A percentile compares a stretch with the other conserved stretches of the same genome.
Conservation (phyloP, 2,329 filamentous ascomycete genomes). For the Claviceps sp. region DNA sequence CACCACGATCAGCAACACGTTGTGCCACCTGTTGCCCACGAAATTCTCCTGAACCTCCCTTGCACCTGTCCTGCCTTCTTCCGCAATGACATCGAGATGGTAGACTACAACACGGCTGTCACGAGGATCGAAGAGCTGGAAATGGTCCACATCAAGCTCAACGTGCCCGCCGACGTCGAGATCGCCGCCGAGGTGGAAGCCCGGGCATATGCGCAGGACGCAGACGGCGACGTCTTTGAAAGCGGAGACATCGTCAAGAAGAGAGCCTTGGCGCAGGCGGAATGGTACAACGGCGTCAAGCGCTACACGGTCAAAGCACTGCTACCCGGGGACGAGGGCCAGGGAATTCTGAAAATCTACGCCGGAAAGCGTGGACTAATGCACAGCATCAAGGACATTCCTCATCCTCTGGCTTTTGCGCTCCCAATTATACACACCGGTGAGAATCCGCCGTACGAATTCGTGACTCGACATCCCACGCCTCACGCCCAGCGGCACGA, state of each 20-base stretch:
- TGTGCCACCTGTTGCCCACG: conserved; percentile 73
- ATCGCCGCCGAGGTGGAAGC: conserved; percentile 87
- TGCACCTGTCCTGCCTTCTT: conserved; percentile 82
- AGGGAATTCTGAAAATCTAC: conserved; percentile 79
- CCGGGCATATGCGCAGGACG: conserved; percentile 63
- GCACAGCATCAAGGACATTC: conserved; percentile 95
- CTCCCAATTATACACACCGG: conserved; percentile 84
- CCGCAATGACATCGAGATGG: conserved; percentile 63
- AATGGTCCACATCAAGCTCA: conserved; percentile 79
- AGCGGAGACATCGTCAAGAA: conserved; percentile 79
- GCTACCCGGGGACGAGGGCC: conserved; percentile 81
- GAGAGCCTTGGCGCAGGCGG: conserved; percentile 75
- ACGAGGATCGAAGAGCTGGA: conserved; percentile 82
- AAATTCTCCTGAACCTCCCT: conserved; percentile 75
- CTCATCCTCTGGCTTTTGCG: conserved; percentile 78
- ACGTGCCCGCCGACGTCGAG: conserved; percentile 81
- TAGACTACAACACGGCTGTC: conserved; percentile 82
- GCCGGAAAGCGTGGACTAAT: conserved; percentile 89
- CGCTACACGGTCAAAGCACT: conserved; percentile 88
- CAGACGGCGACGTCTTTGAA: conserved; percentile 86
- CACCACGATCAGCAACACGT: conserved; percentile 84
- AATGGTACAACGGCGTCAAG: conserved; percentile 80
- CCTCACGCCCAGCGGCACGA: conserved; percentile 96
- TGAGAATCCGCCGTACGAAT: conserved; percentile 88
- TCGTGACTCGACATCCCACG: conserved; percentile 83